Evolutionary conservation across 1,139 yeast genomes (phyloP).

Genomic region (Zygoascus meyerae): DNA sequence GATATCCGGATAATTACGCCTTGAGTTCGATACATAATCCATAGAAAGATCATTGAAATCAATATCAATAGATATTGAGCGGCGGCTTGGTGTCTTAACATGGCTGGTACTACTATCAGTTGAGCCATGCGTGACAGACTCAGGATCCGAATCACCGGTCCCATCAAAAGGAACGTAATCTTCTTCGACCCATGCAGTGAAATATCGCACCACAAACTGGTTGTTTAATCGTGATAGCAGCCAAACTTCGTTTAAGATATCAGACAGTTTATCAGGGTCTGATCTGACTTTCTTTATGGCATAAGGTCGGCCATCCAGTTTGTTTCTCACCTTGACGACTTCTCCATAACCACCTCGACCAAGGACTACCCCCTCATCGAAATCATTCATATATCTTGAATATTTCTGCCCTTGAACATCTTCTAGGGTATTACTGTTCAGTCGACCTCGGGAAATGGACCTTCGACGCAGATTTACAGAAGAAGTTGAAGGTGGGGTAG

Average conservation of each 20-base stretch:
- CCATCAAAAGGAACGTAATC: slow-evolving; percentile 33
- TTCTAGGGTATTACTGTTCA: neutral
- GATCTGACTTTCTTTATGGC: slow-evolving; percentile 91
- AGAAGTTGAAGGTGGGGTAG: neutral
- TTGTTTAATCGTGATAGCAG: slow-evolving; percentile 87
- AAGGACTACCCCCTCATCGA: slow-evolving; percentile 86
- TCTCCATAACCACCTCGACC: slow-evolving; percentile 98
- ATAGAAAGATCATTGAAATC: slow-evolving; percentile 18
- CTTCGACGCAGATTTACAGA: neutral
- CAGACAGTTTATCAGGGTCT: slow-evolving; percentile 68
- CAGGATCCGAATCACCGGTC: slow-evolving; percentile 10
- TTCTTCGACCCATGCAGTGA: slow-evolving; percentile 95
- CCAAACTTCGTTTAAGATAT: slow-evolving; percentile 84
- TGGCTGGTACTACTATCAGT: neutral
- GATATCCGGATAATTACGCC: slow-evolving; percentile 24
- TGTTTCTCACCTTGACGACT: slow-evolving; percentile 89
- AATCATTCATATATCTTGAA: slow-evolving; percentile 72
- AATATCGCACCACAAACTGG: slow-evolving; percentile 91
- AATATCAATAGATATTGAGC: slow-evolving; percentile 2
- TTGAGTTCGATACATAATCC: slow-evolving; percentile 30
- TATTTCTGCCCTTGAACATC: slow-evolving; percentile 7
- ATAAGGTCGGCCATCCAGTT: slow-evolving; percentile 89
- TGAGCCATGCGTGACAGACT: neutral
- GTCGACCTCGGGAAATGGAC: slow-evolving; percentile 1
- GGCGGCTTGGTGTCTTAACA: neutral